Evolutionary conservation across 75 land plant genomes (phyloP).

Genomic region (Cupressus sempervirens): DNA sequence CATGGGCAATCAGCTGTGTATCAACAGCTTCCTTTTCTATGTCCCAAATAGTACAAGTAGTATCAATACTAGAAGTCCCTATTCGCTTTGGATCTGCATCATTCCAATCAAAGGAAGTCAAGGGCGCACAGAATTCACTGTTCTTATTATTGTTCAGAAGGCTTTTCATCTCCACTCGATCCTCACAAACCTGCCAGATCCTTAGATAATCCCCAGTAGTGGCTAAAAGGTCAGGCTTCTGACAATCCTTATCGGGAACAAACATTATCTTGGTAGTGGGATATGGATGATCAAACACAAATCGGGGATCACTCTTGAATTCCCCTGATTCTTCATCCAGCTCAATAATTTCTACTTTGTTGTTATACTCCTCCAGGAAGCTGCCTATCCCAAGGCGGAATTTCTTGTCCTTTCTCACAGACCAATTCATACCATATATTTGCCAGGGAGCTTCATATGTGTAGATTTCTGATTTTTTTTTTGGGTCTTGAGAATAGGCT

Average conservation of each 20-base stretch:
- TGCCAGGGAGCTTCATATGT: slow-evolving; percentile 50
- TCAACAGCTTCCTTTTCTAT: slow-evolving; percentile 69
- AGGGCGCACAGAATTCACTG: slow-evolving; percentile 44
- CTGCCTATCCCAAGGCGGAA: slow-evolving; percentile 46
- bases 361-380: slow-evolving; percentile 37
- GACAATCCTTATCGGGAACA: slow-evolving; percentile 49
- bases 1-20: slow-evolving; percentile 93
- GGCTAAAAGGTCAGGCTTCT: slow-evolving; percentile 39
- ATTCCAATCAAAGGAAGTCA: slow-evolving; percentile 55
- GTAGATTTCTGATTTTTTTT: slow-evolving; percentile 48
- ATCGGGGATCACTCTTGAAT: slow-evolving; percentile 36
- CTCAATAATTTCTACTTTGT: slow-evolving; percentile 47
- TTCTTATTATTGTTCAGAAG: slow-evolving; percentile 46
- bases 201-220: slow-evolving; percentile 47
- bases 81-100: slow-evolving; percentile 44
- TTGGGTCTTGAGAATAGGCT: slow-evolving; percentile 32
- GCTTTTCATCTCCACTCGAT: slow-evolving; percentile 40
- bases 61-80: slow-evolving; percentile 49
- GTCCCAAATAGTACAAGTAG: slow-evolving; percentile 56
- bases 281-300: slow-evolving; percentile 48
- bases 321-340: slow-evolving; percentile 47
- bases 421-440: slow-evolving; percentile 56
- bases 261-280: slow-evolving; percentile 56
- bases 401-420: slow-evolving; percentile 46
- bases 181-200: slow-evolving; percentile 47